These are phyloP conservation scores for Piper betle DNA, from an alignment of 164 flowering plant genomes.

Conservation along the genomic window DNA sequence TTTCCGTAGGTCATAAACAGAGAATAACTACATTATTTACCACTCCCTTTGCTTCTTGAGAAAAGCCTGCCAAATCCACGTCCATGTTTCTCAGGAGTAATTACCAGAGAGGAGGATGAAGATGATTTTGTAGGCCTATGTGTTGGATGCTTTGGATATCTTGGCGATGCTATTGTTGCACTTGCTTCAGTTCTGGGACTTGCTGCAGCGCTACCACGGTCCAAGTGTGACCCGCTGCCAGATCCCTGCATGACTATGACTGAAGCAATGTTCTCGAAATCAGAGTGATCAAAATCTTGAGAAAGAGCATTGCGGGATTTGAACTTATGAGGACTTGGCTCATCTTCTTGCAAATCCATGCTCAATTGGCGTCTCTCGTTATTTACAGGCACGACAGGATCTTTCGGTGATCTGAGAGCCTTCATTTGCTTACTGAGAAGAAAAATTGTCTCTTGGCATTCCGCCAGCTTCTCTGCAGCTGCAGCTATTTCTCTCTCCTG, in stretches of 20 bases:
- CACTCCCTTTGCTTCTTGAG: conserved; percentile 39
- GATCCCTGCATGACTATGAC: conserved; percentile 6
- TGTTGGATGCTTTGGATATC: conserved; percentile 29
- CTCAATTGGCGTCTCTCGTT: conserved; percentile 28
- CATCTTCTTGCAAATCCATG: conserved; percentile 28
- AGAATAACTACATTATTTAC: too few relatives aligned
- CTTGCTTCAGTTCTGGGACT: conserved; percentile 39
- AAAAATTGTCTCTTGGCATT: conserved; percentile 91
- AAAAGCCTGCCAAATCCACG: conserved; percentile 86
- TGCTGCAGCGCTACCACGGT: conserved; percentile 15
- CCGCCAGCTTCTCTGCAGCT: conserved; percentile 90
- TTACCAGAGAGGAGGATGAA: conserved; percentile 26
- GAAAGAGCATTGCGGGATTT: conserved; percentile 8
- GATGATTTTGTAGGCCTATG: conserved; percentile 44
- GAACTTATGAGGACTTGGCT: conserved; percentile 21
- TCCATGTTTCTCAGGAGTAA: conserved; percentile 66
- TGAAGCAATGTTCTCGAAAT: neutral
- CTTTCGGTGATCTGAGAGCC: conserved; percentile 47
- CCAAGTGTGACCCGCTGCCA: neutral
- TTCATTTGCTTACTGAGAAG: conserved; percentile 82
- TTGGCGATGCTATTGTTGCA: conserved; percentile 32
- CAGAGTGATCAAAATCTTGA: conserved; percentile 23
- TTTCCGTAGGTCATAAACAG: too few relatives aligned
- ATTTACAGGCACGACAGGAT: conserved; percentile 29
- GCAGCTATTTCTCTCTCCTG: conserved; percentile 72